Evolutionary conservation across 441 rosid genomes (phyloP).

Genomic region (Omphalea diandra): DNA sequence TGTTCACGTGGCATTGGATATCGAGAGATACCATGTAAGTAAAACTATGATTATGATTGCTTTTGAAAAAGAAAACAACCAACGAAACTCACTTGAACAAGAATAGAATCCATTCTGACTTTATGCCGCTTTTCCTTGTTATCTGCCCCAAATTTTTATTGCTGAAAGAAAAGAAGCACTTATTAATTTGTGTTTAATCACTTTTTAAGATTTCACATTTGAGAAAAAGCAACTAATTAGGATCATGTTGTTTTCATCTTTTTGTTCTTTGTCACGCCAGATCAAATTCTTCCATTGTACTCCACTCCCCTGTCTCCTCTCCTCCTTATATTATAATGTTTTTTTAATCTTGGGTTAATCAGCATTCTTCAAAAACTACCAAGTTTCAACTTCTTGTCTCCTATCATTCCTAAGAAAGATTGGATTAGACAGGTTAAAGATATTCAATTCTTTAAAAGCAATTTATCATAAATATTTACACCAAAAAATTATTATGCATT

Average conservation of each 20-base stretch:
- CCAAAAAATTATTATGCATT: too few relatives aligned
- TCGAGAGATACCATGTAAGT: constrained; percentile 16
- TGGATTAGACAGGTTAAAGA: background rate
- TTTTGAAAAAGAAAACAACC: background rate
- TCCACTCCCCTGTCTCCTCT: background rate
- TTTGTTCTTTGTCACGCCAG: background rate
- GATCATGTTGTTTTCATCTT: constrained; percentile 9
- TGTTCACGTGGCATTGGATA: constrained; percentile 33
- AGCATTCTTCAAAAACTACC: background rate
- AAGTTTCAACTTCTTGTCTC: background rate
- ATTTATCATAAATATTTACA: background rate
- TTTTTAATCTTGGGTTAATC: background rate
- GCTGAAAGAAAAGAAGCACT: background rate
- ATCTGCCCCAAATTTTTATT: background rate
- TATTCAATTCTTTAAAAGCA: constrained; percentile 8
- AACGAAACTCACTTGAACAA: constrained; percentile 11
- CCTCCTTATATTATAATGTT: background rate
- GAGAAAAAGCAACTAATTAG: constrained; percentile 3
- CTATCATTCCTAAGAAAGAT: background rate
- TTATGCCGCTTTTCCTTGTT: background rate
- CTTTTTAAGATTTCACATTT: constrained; percentile 7
- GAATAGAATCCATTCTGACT: constrained; percentile 11
- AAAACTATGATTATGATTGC: constrained; percentile 18
- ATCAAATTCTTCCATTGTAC: constrained; percentile 21
- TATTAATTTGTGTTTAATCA: constrained; percentile 2